These are phyloP conservation scores for Pharus latifolius DNA, from an alignment of 176 grass and related monocot genomes.

Conservation along the genomic window DNA sequence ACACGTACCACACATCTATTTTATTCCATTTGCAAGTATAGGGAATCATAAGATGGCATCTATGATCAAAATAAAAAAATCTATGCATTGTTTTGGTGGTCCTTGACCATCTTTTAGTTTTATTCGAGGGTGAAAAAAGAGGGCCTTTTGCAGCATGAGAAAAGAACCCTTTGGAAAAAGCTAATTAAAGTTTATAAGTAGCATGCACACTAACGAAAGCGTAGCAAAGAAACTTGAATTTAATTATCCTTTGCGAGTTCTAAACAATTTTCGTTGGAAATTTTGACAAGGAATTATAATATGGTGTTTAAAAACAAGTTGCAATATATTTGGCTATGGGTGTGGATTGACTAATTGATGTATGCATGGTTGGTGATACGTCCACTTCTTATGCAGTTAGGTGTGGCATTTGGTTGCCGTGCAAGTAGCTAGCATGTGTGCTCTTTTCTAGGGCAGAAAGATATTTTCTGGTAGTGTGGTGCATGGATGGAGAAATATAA, in stretches of 20 bases:
- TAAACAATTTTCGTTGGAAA: too few relatives aligned
- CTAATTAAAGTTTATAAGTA: not conserved
- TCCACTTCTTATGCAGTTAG: not conserved
- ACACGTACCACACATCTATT: slow-evolving; percentile 4
- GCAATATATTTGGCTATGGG: too few relatives aligned
- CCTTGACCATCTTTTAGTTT: not conserved
- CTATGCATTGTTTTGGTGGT: slow-evolving; percentile 4
- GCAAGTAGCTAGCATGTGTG: not conserved
- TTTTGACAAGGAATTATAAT: not conserved
- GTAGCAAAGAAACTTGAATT: too few relatives aligned
- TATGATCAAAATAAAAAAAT: not conserved
- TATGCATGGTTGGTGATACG: not conserved
- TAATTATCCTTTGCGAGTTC: too few relatives aligned
- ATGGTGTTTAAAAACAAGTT: too few relatives aligned
- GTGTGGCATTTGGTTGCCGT: not conserved
- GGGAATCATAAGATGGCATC: not conserved
- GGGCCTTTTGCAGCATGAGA: not conserved
- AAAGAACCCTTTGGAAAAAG: not conserved
- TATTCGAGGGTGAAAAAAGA: too few relatives aligned
- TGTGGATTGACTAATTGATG: too few relatives aligned
- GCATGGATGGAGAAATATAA: too few relatives aligned
- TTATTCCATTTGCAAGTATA: slow-evolving; percentile 1
- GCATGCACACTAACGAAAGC: not conserved
- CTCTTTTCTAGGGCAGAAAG: not conserved
- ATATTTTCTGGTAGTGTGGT: too few relatives aligned